Conservation (phyloP, 192 early-diverging fungal species). For the Pilaira anomala region DNA sequence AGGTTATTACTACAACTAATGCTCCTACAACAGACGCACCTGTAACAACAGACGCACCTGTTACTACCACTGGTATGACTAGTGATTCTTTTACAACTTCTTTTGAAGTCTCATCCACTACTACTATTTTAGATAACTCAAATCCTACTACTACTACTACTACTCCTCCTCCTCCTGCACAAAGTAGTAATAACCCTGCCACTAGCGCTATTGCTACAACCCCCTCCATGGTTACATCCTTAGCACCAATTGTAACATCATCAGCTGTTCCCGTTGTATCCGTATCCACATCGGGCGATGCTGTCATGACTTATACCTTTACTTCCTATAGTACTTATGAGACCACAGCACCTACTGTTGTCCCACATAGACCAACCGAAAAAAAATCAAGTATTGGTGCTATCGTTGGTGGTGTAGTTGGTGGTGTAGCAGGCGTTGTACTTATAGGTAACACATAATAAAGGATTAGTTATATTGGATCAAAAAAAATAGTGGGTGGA, state of each 20-base stretch:
- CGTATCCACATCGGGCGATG: neutral
- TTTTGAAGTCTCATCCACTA: neutral
- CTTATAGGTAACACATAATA: neutral
- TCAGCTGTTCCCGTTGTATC: neutral
- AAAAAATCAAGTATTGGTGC: neutral
- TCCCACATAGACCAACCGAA: neutral
- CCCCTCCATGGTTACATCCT: neutral
- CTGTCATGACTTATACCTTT: neutral
- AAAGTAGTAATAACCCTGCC: neutral
- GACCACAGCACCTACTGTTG: neutral
- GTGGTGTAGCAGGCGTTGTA: slow-evolving; percentile 2
- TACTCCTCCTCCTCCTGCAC: neutral
- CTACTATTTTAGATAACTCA: neutral
- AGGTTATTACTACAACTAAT: no score
- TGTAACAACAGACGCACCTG: no score
- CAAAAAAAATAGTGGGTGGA: no score
- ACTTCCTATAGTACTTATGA: neutral
- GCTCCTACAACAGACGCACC: no score
- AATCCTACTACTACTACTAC: neutral
- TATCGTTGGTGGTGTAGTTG: slow-evolving; percentile 7
- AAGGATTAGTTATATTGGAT: no score
- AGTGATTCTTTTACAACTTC: neutral
- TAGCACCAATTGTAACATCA: neutral
- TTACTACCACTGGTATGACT: no score
- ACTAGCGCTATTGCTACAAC: neutral